Base-by-base conservation (phyloP, 2,329 filamentous ascomycete genomes). In the Stemphylium lycopersici region DNA sequence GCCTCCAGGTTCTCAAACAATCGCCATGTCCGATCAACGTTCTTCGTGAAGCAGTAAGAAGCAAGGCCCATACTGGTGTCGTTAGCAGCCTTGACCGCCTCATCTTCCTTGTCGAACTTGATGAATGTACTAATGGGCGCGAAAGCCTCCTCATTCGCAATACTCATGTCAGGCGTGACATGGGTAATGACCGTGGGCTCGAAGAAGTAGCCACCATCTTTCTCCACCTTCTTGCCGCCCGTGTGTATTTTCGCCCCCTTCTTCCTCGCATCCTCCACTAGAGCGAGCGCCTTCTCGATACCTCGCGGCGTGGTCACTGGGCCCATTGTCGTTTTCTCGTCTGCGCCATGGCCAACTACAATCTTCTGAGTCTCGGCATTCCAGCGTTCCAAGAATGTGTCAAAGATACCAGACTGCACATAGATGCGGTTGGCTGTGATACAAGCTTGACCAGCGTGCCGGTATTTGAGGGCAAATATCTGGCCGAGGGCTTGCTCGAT, bases 41-140 rank as follows among this genome's bases (percentile, higher is more conserved):
- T 84, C 76, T 87, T 87, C 0, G 87, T 89, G 72, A 89, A 89
- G 56, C 84, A 84, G 64, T 89, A 89, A 34, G 83, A 86, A 6
- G 87, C 87, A 56, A 88, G 72, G 4, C 87, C 87, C 82, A 88
- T 85, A 52, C 78, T 79, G 37, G 84, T 87, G 43, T 84, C 80
- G 59, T 88, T 89, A 1, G 86, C 85, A 33, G 76, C 69, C 50
- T 79, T 73, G 3, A 89, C 82, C 4, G 78, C 87, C 66, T 90
- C 84, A 1, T 87, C 84, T 62, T 90, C 87, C 0, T 81, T 85
- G 20, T 88, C 83, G 59, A 90, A 90, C 51, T 80, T 80, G 64
- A 87, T 87, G 45, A 90, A 72, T 0, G 86, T 86, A 20, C 82
- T 79, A 31, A 90, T 80, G 0, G 87, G 87, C 0, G 84, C 86